Evolutionary conservation across 306 rosid genomes (phyloP), one percentile per base, ranked within the genome.

Genomic region (Arachis stenosperma): DNA sequence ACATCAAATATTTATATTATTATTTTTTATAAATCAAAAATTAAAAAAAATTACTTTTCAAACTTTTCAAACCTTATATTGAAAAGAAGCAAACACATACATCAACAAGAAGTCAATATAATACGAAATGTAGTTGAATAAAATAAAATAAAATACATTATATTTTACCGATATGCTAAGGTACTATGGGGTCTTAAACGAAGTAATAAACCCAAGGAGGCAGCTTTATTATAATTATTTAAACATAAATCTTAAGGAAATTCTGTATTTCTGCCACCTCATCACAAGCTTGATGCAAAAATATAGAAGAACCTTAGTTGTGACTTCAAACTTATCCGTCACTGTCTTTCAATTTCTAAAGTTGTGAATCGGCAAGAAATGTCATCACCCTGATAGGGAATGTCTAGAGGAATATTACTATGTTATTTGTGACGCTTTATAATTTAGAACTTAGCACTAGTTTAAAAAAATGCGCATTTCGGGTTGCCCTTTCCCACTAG

Each of bases 261-360:
- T 37, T 30, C 59, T 8, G 17, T 56, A 39, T 9, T 63, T 65
- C 7, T 15, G 59, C 68, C 65, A 65, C 70, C 51, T 58, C 62
- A 67, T 12, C 62, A 67, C 9, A 50, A 58, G 75, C 70, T 73
- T 79, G n/a, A 62, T 57, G 74, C 9, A 30, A 14, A 73, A 37
- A 73, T 46, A 74, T 17, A 17, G 17, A 17, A 17, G n/a, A 67
- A 59, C 44, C 60, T 50, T 50, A 42, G n/a, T 36, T 61, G 0
- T 42, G 33, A 42, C 43, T 61, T 77, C 52, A 62, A 70, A 69
- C 27, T 30, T 43, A 14, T 37, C 41, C 61, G 6, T 41, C 42
- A 9, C 10, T 27, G 2, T 0, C 27, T 13, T 57, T 60, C 56
- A 39, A 61, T 17, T 6, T 68, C 50, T 36, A 9, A 46, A 69